Conservation (phyloP, 768 basidiomycete genomes). For the Tricholoma bakamatsutake region DNA sequence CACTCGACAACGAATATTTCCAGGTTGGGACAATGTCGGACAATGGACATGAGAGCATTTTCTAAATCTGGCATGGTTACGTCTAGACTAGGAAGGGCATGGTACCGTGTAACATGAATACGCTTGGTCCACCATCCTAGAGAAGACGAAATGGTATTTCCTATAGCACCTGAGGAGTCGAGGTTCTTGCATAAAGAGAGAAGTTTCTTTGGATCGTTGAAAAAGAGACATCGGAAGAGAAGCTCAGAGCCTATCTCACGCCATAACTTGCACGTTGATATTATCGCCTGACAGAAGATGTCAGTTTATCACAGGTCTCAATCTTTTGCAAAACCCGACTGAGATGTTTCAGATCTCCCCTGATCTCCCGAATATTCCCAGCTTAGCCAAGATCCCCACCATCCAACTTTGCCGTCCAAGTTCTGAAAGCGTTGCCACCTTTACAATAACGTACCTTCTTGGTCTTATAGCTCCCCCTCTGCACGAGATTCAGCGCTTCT, state of each 20-base stretch:
- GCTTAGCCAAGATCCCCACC: not conserved
- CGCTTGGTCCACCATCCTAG: conserved; percentile 69
- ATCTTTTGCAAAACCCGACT: not conserved
- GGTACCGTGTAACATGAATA: conserved; percentile 61
- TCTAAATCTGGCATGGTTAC: conserved; percentile 45
- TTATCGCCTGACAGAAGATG: conserved; percentile 48
- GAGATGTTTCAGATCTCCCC: not conserved
- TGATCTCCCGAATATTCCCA: not conserved
- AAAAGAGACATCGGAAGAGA: conserved; percentile 64
- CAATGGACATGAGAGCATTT: conserved; percentile 49
- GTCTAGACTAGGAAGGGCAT: conserved; percentile 27
- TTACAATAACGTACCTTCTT: conserved; percentile 49
- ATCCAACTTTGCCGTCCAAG: not conserved
- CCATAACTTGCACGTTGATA: conserved; percentile 63
- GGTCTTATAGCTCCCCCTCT: conserved; percentile 55
- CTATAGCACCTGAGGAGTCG: conserved; percentile 33
- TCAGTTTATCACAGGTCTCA: not conserved
- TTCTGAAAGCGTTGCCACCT: not conserved
- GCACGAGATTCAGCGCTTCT: conserved; percentile 51
- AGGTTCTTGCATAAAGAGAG: conserved; percentile 46
- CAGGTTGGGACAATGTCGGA: conserved; percentile 65
- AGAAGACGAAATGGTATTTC: conserved; percentile 35
- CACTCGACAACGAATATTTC: conserved; percentile 68
- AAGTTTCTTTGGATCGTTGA: conserved; percentile 54
- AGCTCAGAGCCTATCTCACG: conserved; percentile 56